phyloP scores from a whole-genome alignment of 345 rosid species.

The Salix udensis region DNA sequence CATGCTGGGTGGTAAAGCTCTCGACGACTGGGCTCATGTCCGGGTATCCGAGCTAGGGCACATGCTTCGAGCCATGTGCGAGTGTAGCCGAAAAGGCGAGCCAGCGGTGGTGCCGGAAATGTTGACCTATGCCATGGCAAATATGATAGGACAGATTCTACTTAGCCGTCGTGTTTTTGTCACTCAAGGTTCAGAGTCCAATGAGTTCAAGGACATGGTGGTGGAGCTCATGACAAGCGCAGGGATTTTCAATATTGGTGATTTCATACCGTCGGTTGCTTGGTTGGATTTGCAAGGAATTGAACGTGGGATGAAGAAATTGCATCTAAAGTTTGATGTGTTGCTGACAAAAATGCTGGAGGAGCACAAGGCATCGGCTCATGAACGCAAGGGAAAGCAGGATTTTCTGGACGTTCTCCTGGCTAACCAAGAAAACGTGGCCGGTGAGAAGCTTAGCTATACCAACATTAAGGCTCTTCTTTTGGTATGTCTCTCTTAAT shows the following conservation, averaged over 20 bases:
- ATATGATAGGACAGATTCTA: slow-evolving; percentile 54
- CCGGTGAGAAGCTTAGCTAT: slow-evolving; percentile 29
- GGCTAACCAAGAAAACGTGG: slow-evolving; percentile 26
- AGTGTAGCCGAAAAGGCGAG: slow-evolving; percentile 22
- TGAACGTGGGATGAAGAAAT: slow-evolving; percentile 48
- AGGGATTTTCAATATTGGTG: slow-evolving; percentile 51
- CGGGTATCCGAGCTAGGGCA: slow-evolving; percentile 37
- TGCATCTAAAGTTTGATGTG: slow-evolving; percentile 43
- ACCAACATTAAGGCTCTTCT: slow-evolving; percentile 56
- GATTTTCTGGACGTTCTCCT: slow-evolving; percentile 51
- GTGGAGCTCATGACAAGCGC: slow-evolving; percentile 57
- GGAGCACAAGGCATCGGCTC: slow-evolving; percentile 36
- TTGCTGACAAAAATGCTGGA: slow-evolving; percentile 46
- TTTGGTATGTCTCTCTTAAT: slow-evolving; percentile 25
- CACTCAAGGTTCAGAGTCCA: slow-evolving; percentile 40
- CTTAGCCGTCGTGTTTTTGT: slow-evolving; percentile 45
- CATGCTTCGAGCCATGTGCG: slow-evolving; percentile 46
- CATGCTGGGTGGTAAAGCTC: slow-evolving; percentile 60
- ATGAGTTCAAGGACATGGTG: slow-evolving; percentile 58
- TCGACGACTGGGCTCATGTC: slow-evolving; percentile 40
- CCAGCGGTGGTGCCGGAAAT: slow-evolving; percentile 44
- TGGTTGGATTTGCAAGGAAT: slow-evolving; percentile 73
- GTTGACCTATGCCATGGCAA: slow-evolving; percentile 47
- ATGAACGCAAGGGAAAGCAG: slow-evolving; percentile 38
- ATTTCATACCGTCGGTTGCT: slow-evolving; percentile 50